These are phyloP conservation scores for Fusarium buxicola DNA, from an alignment of 2,329 filamentous ascomycete species.

Conservation along the genomic window DNA sequence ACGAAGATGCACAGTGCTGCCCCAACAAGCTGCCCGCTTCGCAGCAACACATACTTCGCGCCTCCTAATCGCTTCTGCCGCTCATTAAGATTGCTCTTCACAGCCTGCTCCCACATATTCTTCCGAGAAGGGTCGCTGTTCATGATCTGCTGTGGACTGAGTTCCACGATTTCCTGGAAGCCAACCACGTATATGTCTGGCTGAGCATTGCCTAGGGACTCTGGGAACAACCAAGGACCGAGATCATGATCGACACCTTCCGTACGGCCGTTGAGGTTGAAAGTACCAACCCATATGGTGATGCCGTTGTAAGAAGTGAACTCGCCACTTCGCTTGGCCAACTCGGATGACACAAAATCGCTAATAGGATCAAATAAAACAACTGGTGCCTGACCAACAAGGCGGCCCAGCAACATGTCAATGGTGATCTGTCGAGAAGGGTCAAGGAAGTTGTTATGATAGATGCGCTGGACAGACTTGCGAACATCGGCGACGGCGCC, in stretches of 20 bases:
- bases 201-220: conserved; percentile 66
- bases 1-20: conserved; percentile 94
- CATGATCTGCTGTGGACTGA: conserved; percentile 99
- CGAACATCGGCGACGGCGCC: conserved; percentile 94
- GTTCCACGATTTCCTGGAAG: conserved; percentile 98
- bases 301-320: conserved; percentile 82
- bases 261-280: conserved; percentile 93
- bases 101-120: conserved; percentile 86
- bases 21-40: conserved; percentile 94
- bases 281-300: conserved; percentile 87
- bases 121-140: conserved; percentile 92
- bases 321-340: conserved; percentile 74
- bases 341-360: conserved; percentile 84
- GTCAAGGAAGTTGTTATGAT: conserved; percentile 98
- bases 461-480: conserved; percentile 92
- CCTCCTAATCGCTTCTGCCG: conserved; percentile 73
- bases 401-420: conserved; percentile 86
- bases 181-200: conserved; percentile 91
- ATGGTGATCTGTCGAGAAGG: conserved; percentile 94
- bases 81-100: conserved; percentile 80
- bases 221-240: conserved; percentile 85
- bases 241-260: conserved; percentile 83
- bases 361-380: conserved; percentile 94
- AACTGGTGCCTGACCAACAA: conserved; percentile 86
- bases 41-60: conserved; percentile 87